Conservation (phyloP, 192 early-diverging fungal species). For the Coemansia asiatica region DNA sequence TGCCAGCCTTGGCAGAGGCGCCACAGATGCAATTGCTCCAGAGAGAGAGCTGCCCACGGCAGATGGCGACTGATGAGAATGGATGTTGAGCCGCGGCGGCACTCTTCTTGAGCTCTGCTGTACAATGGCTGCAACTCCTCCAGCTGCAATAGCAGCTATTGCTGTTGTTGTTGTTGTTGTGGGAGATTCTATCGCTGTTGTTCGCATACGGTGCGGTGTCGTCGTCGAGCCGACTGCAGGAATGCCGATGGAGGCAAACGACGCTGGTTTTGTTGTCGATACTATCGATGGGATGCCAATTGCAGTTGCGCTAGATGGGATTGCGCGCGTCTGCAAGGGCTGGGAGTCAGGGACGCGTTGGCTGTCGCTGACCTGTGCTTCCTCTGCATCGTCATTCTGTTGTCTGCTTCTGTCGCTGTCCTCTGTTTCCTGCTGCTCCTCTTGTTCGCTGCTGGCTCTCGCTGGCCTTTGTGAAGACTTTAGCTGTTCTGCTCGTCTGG, state of each 20-base stretch:
- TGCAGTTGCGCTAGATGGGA: background rate
- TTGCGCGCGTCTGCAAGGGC: conserved; percentile 3
- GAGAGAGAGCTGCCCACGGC: background rate
- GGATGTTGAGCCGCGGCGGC: conserved; percentile 4
- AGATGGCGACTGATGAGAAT: background rate
- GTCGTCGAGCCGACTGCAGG: background rate
- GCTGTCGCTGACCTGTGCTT: background rate
- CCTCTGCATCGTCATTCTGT: too few species aligned
- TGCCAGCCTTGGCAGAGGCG: conserved; percentile 21
- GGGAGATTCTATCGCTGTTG: background rate
- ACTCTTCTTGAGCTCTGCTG: background rate
- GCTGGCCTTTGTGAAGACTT: conserved; percentile 1
- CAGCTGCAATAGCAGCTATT: background rate
- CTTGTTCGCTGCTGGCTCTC: background rate
- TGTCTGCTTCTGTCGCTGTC: conserved; percentile 3
- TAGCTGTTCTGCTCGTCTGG: conserved; percentile 1
- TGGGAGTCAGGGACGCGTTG: conserved; percentile 11
- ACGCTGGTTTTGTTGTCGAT: too few species aligned
- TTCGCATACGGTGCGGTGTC: background rate
- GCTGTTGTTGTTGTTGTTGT: background rate
- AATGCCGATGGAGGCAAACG: background rate
- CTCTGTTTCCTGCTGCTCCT: background rate
- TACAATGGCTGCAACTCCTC: too few species aligned
- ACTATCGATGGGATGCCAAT: conserved; percentile 6
- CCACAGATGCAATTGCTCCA: background rate